Base-by-base conservation (phyloP, 352 stramenopile genomes). In the Phytophthora multivora region DNA sequence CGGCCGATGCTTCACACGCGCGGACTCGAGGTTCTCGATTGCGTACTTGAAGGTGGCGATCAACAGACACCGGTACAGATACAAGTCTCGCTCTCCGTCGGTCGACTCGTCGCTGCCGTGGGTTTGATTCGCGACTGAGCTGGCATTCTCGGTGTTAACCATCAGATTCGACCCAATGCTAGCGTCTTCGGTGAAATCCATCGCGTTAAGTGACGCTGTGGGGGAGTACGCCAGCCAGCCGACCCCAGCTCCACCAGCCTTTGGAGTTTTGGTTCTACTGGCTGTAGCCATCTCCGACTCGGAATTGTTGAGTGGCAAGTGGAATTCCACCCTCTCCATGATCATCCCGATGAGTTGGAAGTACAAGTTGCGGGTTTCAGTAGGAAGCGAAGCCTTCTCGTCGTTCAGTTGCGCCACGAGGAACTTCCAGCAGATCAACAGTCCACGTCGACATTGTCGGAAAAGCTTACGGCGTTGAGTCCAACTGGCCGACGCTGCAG, bases 1-100 rank as follows among this genome's bases (percentile, higher is more conserved):
- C n/a, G 75, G 15, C 0, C 80, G 76, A 18, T 66, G 66, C 35
- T 77, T 81, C 4, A 59, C 43, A 8, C 75, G 69, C 0, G 72
- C 78, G 5, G 54, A 64, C 16, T 91, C 80, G 16, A 91, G 69
- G 50, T 73, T 90, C 51, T 89, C 80, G 10, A 77, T 64, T 3
- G 85, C 83, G 46, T 87, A 79, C 67, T 90, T 88, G 64, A 88
- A 91, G 1, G 80, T 91, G n/a, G 80, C 80, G n/a, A 90, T 79
- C 3, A 91, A 64, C 13, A 89, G 59, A 39, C 80, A 90, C 2
- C 83, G 66, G 49, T 91, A 90, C 35, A 88, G 43, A 43, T 88
- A 83, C 23, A 90, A 60, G 42, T 89, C 79, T 6, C 72, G 68
- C 47, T 85, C 76, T 4, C 69, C 72, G 21, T 89, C 80, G 5